Percentiles rank a stretch among this genome's conserved stretches.
These are phyloP conservation scores for Eruca vesicaria DNA, from an alignment of 441 rosid genomes.

Conservation along the genomic window DNA sequence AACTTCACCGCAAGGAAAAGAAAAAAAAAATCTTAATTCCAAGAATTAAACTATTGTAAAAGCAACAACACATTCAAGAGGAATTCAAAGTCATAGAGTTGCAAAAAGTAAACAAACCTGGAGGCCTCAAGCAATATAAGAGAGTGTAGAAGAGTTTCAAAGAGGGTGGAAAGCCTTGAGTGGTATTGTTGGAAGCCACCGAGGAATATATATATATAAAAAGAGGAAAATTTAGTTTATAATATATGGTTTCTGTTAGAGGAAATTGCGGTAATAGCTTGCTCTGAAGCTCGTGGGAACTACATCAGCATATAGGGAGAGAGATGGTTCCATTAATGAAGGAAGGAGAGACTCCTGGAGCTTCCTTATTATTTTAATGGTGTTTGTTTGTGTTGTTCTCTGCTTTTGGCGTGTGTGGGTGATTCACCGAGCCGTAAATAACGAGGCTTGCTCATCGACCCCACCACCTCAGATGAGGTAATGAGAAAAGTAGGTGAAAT, in stretches of 20 bases:
- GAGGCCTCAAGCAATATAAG: not conserved
- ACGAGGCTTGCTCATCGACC: constrained; percentile 15
- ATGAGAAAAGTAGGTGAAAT: not conserved
- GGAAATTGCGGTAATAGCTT: constrained; percentile 12
- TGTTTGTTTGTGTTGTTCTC: not conserved
- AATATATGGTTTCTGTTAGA: constrained; percentile 19
- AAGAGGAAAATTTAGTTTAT: not conserved
- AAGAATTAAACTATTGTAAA: not conserved
- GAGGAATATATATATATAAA: constrained; percentile 19
- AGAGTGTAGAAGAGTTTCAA: not conserved
- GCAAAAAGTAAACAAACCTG: not conserved
- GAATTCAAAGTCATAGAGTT: not conserved
- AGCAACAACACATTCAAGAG: constrained; percentile 6
- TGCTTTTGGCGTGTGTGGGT: constrained; percentile 16
- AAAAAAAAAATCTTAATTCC: not conserved
- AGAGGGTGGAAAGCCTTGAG: not conserved
- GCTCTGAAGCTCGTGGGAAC: constrained; percentile 26
- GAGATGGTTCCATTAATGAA: constrained; percentile 28
- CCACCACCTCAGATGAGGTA: constrained; percentile 23
- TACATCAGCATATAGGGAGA: constrained; percentile 27
- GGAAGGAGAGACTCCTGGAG: constrained; percentile 17
- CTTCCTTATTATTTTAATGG: not conserved
- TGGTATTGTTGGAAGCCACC: not conserved
- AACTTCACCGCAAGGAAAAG: constrained; percentile 28
- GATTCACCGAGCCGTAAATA: constrained; percentile 11